Conservation (phyloP, 1,139 yeast species). For the Hansenula sp. region DNA sequence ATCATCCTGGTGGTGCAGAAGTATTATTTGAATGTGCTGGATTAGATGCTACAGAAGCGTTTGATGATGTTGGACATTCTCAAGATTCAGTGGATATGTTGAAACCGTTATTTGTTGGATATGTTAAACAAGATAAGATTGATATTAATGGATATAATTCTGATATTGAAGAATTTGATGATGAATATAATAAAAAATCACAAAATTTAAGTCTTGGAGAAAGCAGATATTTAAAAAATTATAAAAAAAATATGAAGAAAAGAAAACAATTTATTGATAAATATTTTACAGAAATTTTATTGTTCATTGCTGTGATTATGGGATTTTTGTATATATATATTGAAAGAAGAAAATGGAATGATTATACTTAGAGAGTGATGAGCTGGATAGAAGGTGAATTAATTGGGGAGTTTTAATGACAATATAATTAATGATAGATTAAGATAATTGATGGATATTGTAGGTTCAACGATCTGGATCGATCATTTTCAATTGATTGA, state of each 20-base stretch:
- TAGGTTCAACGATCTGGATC: too few relatives aligned
- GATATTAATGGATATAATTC: background rate
- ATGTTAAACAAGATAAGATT: slow-evolving; percentile 31
- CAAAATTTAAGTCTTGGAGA: slow-evolving; percentile 2
- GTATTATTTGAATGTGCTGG: slow-evolving; percentile 69
- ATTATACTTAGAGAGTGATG: too few relatives aligned
- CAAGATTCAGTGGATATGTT: slow-evolving; percentile 45
- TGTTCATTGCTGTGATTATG: background rate
- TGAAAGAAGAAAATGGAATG: background rate
- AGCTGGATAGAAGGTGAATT: too few relatives aligned
- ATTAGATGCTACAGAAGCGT: slow-evolving; percentile 57
- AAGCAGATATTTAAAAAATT: background rate
- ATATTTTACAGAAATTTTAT: background rate
- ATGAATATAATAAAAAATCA: background rate
- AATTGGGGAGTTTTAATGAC: too few relatives aligned
- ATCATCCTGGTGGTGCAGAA: slow-evolving; percentile 71
- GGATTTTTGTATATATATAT: background rate
- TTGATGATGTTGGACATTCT: slow-evolving; percentile 36
- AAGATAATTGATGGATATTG: too few relatives aligned
- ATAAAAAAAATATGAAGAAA: background rate
- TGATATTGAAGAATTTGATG: slow-evolving; percentile 1
- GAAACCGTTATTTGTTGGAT: slow-evolving; percentile 65
- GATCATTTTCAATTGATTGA: too few relatives aligned
- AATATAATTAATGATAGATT: too few relatives aligned
- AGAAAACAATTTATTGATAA: background rate